phyloP scores from a whole-genome alignment of 2,329 filamentous ascomycete genomes.

The Aureobasidium pullulans region DNA sequence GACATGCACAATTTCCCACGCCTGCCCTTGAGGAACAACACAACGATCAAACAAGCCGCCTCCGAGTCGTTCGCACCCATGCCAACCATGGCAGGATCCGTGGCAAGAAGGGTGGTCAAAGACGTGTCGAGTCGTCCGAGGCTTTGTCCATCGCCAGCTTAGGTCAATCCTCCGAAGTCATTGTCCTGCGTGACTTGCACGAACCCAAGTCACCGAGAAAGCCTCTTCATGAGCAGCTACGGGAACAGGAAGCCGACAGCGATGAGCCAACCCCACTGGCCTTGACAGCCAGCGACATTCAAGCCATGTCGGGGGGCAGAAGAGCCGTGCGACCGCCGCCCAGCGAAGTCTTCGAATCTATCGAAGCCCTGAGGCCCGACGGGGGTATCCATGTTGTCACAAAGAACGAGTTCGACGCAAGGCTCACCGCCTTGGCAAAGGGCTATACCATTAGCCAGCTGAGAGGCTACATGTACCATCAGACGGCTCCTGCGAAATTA shows the following conservation, averaged over 20 bases:
- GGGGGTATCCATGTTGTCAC: neutral
- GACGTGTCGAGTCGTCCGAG: conserved; percentile 11
- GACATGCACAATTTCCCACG: neutral
- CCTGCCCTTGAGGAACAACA: neutral
- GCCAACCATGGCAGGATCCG: conserved; percentile 1
- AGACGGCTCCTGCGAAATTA: neutral
- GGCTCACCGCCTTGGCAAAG: neutral
- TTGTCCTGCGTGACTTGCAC: conserved; percentile 16
- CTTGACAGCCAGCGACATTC: conserved; percentile 1
- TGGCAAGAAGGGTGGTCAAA: conserved; percentile 9
- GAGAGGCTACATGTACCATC: neutral
- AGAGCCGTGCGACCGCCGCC: neutral
- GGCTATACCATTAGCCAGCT: conserved; percentile 2
- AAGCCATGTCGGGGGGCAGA: neutral
- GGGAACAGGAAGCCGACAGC: neutral
- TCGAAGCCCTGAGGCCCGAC: neutral
- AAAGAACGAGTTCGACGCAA: neutral
- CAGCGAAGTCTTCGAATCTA: conserved; percentile 6
- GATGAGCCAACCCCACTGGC: neutral
- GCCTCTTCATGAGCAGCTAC: neutral
- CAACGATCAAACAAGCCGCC: neutral
- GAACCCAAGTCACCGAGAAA: neutral
- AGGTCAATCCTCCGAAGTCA: conserved; percentile 15
- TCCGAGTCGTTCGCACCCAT: neutral
- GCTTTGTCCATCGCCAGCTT: conserved; percentile 14